Base-by-base conservation (phyloP, 345 rosid species). In the Rubroshorea leprosula region DNA sequence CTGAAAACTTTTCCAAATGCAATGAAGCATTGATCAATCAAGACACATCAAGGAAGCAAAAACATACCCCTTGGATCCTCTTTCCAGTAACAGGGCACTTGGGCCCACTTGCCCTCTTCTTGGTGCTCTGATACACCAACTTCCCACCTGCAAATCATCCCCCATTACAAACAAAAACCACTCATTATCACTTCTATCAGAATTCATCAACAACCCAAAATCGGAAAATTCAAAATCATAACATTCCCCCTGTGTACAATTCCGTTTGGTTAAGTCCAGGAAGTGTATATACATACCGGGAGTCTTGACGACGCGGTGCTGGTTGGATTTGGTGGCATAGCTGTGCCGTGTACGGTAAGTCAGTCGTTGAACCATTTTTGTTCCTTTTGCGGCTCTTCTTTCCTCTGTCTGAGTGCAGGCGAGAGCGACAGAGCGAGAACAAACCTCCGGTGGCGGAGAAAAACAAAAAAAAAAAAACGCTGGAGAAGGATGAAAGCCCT, bases 361-460 rank as follows among this genome's bases (percentile, higher is more conserved):
- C 23, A 83, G 76, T n/a, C 89, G 83, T 75, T 83, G 83, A 53
- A 80, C 89, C 89, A 78, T 83, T 68, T 80, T 67, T n/a, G n/a
- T n/a, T 13, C 47, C 47, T 13, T 44, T 9, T 29, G 5, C 47
- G 47, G 3, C 47, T 44, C 47, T 14, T 44, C 47, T 13, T n/a
- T 13, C 14, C 47, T 44, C 17, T 6, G 45, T 39, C 45, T 39
- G 3, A 7, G 45, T 39, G 45, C 5, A 39, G 14, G 45, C 4
- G 47, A 44, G 47, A 10, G 17, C 2, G 47, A 44, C 6, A 44
- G 47, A 44, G 17, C 18, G 16, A 44, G 47, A 13, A 15, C 47
- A 44, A n/a, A 44, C 17, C 1, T n/a, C 5, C 16, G 1, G 47
- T 4, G 47, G 47, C 47, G 47, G n/a, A 44, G 47, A n/a, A 16